phyloP scores from a whole-genome alignment of 768 basidiomycete genomes.

The Tulasnella sp. region DNA sequence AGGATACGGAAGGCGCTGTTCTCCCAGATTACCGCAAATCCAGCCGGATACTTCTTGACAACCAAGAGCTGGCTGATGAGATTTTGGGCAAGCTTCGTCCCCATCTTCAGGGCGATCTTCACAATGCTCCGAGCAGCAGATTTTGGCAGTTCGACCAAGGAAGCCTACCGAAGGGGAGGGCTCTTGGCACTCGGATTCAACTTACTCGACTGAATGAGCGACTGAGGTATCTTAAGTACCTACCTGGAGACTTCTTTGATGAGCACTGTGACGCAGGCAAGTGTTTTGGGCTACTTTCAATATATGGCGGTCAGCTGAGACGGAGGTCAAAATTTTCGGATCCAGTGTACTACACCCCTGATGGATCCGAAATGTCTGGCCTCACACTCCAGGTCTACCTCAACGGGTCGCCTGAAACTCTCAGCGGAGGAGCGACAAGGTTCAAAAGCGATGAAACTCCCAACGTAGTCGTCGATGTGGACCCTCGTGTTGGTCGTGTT shows the following conservation, averaged over 20 bases:
- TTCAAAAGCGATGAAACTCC: not conserved
- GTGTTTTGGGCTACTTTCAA: not conserved
- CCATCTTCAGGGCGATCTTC: not conserved
- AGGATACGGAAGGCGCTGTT: not conserved
- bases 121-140: not conserved
- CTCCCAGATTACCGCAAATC: constrained; percentile 20
- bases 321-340: not conserved
- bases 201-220: constrained; percentile 16
- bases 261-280: constrained; percentile 14
- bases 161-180: not conserved
- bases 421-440: constrained; percentile 18
- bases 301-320: not conserved
- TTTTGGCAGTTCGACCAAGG: not conserved
- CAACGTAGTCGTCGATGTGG: constrained; percentile 13
- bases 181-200: not conserved
- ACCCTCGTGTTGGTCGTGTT: constrained; percentile 16
- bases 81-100: constrained; percentile 19
- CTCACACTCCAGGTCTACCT: constrained; percentile 21
- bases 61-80: constrained; percentile 15
- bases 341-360: constrained; percentile 9
- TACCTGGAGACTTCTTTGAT: constrained; percentile 18
- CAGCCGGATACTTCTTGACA: constrained; percentile 15
- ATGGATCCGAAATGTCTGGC: constrained; percentile 17
- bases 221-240: constrained; percentile 18
- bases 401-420: constrained; percentile 14